phyloP scores from a whole-genome alignment of 2,329 filamentous ascomycete genomes.

The Emericellopsis atlantica region DNA sequence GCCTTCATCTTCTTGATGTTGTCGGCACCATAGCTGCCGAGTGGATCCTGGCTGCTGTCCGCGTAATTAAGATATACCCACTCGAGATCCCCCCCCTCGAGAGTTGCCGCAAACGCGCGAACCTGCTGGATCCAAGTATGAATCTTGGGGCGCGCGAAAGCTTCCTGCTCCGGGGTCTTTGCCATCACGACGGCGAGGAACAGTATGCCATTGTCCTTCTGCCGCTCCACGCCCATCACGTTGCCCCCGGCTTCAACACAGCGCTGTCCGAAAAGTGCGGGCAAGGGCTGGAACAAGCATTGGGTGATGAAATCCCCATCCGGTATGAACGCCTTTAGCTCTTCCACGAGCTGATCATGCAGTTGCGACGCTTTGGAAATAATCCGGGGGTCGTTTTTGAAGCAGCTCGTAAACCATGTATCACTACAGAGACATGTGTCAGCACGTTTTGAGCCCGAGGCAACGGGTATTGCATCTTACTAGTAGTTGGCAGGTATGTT shows the following conservation, averaged over 20 bases:
- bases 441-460: background rate
- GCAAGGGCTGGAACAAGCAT: background rate
- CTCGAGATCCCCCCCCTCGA: slow-evolving; percentile 28
- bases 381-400: slow-evolving; percentile 7
- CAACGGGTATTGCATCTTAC: background rate
- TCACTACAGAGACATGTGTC: background rate
- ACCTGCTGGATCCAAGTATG: too few species aligned
- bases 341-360: slow-evolving; percentile 4
- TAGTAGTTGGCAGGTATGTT: background rate
- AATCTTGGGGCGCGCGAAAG: background rate
- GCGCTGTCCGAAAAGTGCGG: background rate
- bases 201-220: background rate
- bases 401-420: slow-evolving; percentile 4
- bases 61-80: slow-evolving; percentile 28
- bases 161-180: background rate
- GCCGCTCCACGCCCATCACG: slow-evolving; percentile 4
- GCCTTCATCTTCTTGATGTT: slow-evolving; percentile 15
- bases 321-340: background rate
- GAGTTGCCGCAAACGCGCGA: too few species aligned
- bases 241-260: slow-evolving; percentile 4
- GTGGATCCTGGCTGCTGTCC: slow-evolving; percentile 18
- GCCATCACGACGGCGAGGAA: background rate
- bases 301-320: background rate
- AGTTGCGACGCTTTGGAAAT: slow-evolving; percentile 5
- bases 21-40: slow-evolving; percentile 19